Conservation (phyloP, 495 filamentous ascomycete species). For the Massariosphaeria phaeospora region DNA sequence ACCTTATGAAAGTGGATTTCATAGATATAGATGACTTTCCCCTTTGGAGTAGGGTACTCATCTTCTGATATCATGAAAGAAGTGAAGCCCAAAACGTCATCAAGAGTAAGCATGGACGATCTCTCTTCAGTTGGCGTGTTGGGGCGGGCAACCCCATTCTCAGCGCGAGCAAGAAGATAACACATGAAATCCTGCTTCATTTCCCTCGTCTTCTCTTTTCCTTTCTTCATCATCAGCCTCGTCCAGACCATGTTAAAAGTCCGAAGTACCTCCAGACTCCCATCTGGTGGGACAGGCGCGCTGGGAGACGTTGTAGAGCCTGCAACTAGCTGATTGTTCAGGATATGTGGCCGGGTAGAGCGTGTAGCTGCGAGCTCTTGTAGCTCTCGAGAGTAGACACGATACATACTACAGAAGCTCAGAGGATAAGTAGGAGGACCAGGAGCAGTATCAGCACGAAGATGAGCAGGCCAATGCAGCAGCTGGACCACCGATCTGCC, state of each 20-base stretch:
- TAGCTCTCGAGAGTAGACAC: too few relatives aligned
- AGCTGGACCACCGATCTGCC: slow-evolving; percentile 75
- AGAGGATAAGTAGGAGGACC: slow-evolving; percentile 61
- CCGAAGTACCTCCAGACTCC: too few relatives aligned
- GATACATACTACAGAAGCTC: too few relatives aligned
- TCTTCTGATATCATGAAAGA: slow-evolving; percentile 84
- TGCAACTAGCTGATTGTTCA: too few relatives aligned
- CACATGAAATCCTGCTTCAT: slow-evolving; percentile 63
- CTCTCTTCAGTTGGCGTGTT: not conserved
- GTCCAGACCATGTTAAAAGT: too few relatives aligned
- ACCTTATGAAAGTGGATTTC: slow-evolving; percentile 68
- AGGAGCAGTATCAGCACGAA: slow-evolving; percentile 79
- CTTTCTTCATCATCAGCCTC: too few relatives aligned
- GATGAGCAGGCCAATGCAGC: slow-evolving; percentile 84
- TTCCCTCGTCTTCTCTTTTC: slow-evolving; percentile 62
- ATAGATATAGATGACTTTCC: slow-evolving; percentile 78
- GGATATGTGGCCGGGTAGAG: too few relatives aligned
- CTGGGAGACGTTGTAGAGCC: too few relatives aligned
- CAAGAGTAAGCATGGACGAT: not conserved
- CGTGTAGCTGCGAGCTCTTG: too few relatives aligned
- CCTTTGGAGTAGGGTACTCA: slow-evolving; percentile 45
- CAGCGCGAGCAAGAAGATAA: slow-evolving; percentile 36
- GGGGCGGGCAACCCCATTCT: not conserved
- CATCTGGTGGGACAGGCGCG: too few relatives aligned
- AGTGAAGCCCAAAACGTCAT: slow-evolving; percentile 56